Conservation (phyloP, 129 eudicot species). For the Flaveria ramosissima region DNA sequence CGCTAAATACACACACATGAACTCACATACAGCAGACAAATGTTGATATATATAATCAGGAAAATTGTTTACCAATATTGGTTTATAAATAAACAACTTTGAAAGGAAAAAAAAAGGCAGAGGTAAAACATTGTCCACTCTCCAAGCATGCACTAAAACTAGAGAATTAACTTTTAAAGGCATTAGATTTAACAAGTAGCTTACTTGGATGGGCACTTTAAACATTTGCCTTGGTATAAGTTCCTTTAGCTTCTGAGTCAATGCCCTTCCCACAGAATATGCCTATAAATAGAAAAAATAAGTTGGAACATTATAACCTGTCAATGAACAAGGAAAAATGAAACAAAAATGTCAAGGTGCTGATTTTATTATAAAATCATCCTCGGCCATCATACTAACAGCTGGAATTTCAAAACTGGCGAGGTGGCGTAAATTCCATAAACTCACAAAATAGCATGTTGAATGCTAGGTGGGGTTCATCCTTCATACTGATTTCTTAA, state of each 20-base stretch:
- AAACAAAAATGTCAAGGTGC: conserved; percentile 22
- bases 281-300: conserved; percentile 54
- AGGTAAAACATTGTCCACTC: background rate
- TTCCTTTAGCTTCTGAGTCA: conserved; percentile 95
- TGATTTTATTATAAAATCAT: background rate
- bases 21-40: background rate
- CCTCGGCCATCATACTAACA: conserved; percentile 13
- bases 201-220: conserved; percentile 96
- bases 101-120: background rate
- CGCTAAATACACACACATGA: background rate
- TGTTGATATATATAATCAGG: background rate
- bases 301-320: conserved; percentile 18
- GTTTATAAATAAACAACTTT: background rate
- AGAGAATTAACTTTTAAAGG: conserved; percentile 10
- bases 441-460: conserved; percentile 10
- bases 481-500: background rate
- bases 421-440: conserved; percentile 4
- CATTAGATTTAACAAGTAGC: background rate
- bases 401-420: background rate
- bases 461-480: background rate
- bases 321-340: conserved; percentile 6
- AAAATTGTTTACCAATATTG: background rate
- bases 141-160: background rate
- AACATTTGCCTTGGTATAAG: conserved; percentile 98
- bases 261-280: conserved; percentile 94